These are phyloP conservation scores for Symbiodinium natans DNA, from an alignment of 73 alveolate species.

Conservation along the genomic window DNA sequence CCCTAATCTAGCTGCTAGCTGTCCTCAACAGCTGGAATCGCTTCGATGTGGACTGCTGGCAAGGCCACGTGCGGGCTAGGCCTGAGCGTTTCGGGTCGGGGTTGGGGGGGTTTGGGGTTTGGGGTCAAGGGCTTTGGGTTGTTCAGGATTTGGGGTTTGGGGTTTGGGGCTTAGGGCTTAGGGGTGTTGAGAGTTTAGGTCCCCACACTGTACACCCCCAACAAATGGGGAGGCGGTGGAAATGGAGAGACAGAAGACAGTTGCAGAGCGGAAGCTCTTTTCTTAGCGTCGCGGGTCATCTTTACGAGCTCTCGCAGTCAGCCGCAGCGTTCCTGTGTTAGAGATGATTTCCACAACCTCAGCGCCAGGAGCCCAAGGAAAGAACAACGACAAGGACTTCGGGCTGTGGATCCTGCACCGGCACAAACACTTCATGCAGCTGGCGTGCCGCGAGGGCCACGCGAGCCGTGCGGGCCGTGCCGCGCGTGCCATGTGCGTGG, in stretches of 20 bases:
- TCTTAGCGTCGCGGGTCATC: neutral
- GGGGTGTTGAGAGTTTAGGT: neutral
- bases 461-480: too few relatives aligned
- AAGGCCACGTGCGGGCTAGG: neutral
- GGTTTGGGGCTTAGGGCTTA: neutral
- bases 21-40: neutral
- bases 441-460: too few relatives aligned
- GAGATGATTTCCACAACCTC: constrained; percentile 62
- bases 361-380: neutral
- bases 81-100: neutral
- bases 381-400: too few relatives aligned
- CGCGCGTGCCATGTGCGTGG: too few relatives aligned
- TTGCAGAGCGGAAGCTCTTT: too few relatives aligned
- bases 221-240: neutral
- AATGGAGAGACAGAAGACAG: too few relatives aligned
- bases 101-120: neutral
- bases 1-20: too few relatives aligned
- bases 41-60: neutral
- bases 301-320: neutral
- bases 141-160: neutral
- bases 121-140: neutral
- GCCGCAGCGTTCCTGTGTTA: constrained; percentile 62
- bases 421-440: too few relatives aligned
- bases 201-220: neutral
- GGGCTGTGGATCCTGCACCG: neutral